A percentile compares a stretch with the other conserved stretches of the same genome.
Conservation (phyloP, 306 rosid genomes). For the Rosa rugosa region DNA sequence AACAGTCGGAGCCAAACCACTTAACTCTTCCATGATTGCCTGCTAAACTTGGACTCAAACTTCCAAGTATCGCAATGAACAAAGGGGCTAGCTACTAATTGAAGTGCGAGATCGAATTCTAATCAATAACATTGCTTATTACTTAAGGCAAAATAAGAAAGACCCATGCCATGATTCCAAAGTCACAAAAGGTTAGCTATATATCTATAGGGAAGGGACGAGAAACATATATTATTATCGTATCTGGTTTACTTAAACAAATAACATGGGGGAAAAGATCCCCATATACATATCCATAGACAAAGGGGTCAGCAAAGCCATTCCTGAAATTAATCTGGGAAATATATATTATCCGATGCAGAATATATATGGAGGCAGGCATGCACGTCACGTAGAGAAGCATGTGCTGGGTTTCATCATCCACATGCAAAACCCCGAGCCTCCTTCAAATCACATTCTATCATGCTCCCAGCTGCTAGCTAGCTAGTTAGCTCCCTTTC, state of each 20-base stretch:
- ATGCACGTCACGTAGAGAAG: conserved; percentile 67
- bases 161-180: conserved; percentile 4
- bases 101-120: neutral
- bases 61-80: neutral
- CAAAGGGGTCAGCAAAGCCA: conserved; percentile 6
- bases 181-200: neutral
- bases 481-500: neutral
- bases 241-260: neutral
- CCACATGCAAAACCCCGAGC: conserved; percentile 51
- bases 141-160: neutral
- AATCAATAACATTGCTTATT: neutral
- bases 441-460: neutral
- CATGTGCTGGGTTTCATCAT: conserved; percentile 71
- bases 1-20: neutral
- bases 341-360: neutral
- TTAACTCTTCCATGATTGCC: neutral
- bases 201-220: conserved; percentile 4
- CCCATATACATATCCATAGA: neutral
- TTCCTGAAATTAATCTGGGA: conserved; percentile 1
- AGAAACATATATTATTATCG: neutral
- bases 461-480: neutral
- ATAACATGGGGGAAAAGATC: conserved; percentile 5
- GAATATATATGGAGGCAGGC: conserved; percentile 25
- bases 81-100: neutral
- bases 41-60: neutral